Evolutionary conservation across 2,329 filamentous ascomycete species (phyloP).

Genomic region (Sarocladiaceae sp.): DNA sequence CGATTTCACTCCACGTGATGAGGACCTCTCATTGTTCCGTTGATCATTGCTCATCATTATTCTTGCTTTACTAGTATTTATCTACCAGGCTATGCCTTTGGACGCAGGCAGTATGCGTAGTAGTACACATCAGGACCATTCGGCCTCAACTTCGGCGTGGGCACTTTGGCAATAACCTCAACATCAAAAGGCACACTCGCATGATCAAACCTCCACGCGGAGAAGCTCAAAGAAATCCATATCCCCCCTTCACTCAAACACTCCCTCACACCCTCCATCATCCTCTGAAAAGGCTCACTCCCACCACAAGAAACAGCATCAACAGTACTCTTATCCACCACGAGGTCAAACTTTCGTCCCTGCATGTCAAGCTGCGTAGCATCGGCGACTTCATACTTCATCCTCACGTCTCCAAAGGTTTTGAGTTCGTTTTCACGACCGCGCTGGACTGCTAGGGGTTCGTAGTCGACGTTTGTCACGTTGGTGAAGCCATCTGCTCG

Average conservation of each 20-base stretch:
- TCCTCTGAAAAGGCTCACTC: conserved; percentile 28
- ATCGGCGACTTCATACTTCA: conserved; percentile 40
- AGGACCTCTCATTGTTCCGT: no score
- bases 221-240: conserved; percentile 48
- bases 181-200: conserved; percentile 35
- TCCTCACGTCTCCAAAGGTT: conserved; percentile 39
- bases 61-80: no score
- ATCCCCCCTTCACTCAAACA: conserved; percentile 31
- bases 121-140: conserved; percentile 43
- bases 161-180: conserved; percentile 36
- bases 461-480: conserved; percentile 47
- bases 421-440: conserved; percentile 34
- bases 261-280: conserved; percentile 31
- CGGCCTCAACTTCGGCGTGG: conserved; percentile 33
- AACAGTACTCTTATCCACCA: conserved; percentile 46
- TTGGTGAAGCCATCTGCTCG: conserved; percentile 35
- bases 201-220: conserved; percentile 34
- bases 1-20: no score
- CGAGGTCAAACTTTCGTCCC: conserved; percentile 30
- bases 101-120: conserved; percentile 40
- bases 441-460: conserved; percentile 40
- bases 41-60: no score
- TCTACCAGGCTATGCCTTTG: conserved; percentile 18
- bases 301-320: conserved; percentile 46
- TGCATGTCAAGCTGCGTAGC: conserved; percentile 30